These are phyloP conservation scores for Hevea brasiliensis DNA, from an alignment of 345 rosid genomes.

Conservation along the genomic window DNA sequence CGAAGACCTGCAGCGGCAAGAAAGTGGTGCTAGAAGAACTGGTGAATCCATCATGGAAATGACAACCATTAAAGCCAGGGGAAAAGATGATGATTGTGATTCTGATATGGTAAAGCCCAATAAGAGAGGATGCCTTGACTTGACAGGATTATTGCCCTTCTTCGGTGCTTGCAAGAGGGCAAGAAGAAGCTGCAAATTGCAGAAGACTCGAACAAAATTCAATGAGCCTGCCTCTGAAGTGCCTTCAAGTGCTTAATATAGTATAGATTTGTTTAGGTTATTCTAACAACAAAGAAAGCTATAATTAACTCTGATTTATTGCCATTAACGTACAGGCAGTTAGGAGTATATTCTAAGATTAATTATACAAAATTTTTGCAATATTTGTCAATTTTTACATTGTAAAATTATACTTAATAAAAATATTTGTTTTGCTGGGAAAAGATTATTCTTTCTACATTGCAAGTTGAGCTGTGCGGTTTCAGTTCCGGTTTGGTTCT, in stretches of 20 bases:
- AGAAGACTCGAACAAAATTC: not conserved
- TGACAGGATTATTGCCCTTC: not conserved
- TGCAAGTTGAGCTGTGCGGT: too few relatives aligned
- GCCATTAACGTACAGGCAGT: too few relatives aligned
- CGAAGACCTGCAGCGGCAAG: not conserved
- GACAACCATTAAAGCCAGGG: not conserved
- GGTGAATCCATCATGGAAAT: not conserved
- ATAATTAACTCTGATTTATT: not conserved
- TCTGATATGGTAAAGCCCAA: not conserved
- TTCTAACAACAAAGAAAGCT: not conserved
- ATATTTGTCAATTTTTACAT: too few relatives aligned
- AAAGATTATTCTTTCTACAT: too few relatives aligned
- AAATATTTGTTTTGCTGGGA: too few relatives aligned
- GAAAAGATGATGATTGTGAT: not conserved
- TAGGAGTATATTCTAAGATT: too few relatives aligned
- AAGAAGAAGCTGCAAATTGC: not conserved
- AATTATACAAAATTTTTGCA: too few relatives aligned
- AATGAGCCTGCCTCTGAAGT: slow-evolving; percentile 1
- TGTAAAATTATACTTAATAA: too few relatives aligned
- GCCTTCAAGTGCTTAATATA: slow-evolving; percentile 1
- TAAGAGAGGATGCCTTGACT: not conserved
- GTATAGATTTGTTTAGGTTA: not conserved
- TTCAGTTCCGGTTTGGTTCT: too few relatives aligned
- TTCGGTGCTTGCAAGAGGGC: not conserved
- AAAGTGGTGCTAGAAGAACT: not conserved